Base-by-base conservation (phyloP, 1,139 yeast species). In the Candida glucosophila region DNA sequence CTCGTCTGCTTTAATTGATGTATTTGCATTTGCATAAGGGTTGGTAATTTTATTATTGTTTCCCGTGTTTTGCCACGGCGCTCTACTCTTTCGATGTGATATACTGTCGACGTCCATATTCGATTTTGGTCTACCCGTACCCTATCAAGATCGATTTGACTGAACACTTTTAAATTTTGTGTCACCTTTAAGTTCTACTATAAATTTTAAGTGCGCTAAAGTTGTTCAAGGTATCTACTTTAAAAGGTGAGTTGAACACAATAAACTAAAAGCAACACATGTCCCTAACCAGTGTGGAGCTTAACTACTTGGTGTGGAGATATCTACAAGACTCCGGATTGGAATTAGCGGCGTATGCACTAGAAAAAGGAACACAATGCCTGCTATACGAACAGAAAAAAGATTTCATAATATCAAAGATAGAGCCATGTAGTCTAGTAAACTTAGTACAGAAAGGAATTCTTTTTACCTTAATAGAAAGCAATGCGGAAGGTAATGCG, bases 241-340 rank as follows among this genome's bases (percentile, higher is more conserved):
- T 16, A 8, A 16, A n/a, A n/a, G 9, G 12, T 7, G 12, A 19
- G 7, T 7, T 11, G 7, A n/a, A 19, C 13, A 19, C 8, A 11
- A 8, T 19, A 17, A 7, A 10, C 6, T 9, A 17, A 12, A 11
- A 7, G 22, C 7, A 17, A 24, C 22, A 14, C 15, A 85, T 85
- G 95, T 78, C 94, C 18, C 60, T 90, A 29, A 72, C 93, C 5
- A 79, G 93, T 35, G 75, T 71, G 32, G 95, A 88, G 55, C 67
- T 90, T 32, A 90, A 90, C 60, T 88, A 90, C 49, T 67, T 90
- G 44, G 73, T 90, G 33, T 90, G 96, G 95, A 60, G 97, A 39
- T 90, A 90, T 47, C 65, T 88, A 22, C 95, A 85, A 48, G 98
- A 90, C 49, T 67, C 83, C 5, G 96, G 95, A 2, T 62, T 67